Evolutionary conservation across 768 basidiomycete species (phyloP).

Genomic region (Mycena pura): DNA sequence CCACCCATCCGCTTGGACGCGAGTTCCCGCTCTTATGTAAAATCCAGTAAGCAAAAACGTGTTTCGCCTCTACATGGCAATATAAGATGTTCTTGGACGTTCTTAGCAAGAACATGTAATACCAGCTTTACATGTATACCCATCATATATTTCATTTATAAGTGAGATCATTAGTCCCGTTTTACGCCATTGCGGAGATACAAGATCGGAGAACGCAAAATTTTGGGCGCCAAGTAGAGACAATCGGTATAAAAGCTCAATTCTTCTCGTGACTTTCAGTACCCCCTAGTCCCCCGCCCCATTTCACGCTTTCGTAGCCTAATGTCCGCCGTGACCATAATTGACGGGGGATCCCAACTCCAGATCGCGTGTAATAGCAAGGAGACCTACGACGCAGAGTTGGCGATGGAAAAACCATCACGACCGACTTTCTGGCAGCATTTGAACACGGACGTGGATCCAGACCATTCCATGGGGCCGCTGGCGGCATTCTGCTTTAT

Average conservation of each 20-base stretch:
- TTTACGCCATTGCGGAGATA: constrained; percentile 15
- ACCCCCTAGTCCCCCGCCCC: not conserved
- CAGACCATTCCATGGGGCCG: constrained; percentile 55
- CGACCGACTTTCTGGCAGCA: constrained; percentile 43
- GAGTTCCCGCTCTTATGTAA: constrained; percentile 23
- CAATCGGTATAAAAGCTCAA: not conserved
- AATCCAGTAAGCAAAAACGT: not conserved
- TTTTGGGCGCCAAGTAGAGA: constrained; percentile 7
- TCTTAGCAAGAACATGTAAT: constrained; percentile 1
- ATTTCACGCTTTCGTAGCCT: not conserved
- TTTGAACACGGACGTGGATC: constrained; percentile 57
- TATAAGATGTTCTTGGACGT: not conserved
- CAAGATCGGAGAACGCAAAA: constrained; percentile 5
- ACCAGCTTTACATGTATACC: not conserved
- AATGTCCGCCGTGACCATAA: constrained; percentile 7
- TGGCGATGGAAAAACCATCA: not conserved
- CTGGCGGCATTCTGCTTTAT: constrained; percentile 76
- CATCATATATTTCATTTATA: not conserved
- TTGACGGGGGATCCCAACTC: not conserved
- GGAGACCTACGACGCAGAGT: not conserved
- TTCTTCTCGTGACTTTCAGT: not conserved
- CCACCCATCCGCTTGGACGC: constrained; percentile 45
- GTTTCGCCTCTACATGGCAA: not conserved
- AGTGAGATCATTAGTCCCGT: not conserved
- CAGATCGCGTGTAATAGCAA: not conserved